Base-by-base conservation (phyloP, 108 stramenopile genomes). In the Bacterosira constricta region DNA sequence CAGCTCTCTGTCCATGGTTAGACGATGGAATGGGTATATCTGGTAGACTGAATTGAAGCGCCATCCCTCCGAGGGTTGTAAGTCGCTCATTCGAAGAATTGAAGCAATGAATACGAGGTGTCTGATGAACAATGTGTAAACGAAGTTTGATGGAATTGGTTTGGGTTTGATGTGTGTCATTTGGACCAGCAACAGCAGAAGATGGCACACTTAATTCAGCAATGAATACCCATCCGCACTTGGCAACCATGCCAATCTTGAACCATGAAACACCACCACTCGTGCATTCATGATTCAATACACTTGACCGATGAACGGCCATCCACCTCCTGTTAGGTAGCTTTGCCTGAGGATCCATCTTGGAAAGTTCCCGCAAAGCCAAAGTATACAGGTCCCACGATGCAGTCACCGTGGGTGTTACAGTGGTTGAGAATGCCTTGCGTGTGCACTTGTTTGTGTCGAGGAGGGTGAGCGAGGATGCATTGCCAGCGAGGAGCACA, bases 61-160 rank as follows among this genome's bases (percentile, higher is more conserved):
- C 80, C 74, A 75, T 71, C 15, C 74, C 80, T 6, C 80, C 80
- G 21, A 81, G 35, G 27, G 41, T 58, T 23, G 70, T 55, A 4
- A 81, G 21, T 9, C 44, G 35, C 51, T 75, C 74, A 39, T 71
- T 63, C 2, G 47, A 56, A 3, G 74, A 81, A 58, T 81, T 81
- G 46, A 75, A 76, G 55, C 80, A 81, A 7, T 75, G 68, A 23
- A 76, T 67, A 15, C 69, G 73, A 45, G 80, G 69, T n/a, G 80
- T 81, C 37, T 26, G 39, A 41, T 75, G 74, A 41, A 71, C 32
- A 31, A 81, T 75, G 1, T 57, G 67, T 27, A 81, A 32, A 36
- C 45, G 44, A 41, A 73, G 31, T 39, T 7, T 18, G 21, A 44
- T 7, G 34, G 21, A 0, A 44, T 26, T 32, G 18, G 17, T 32